Percentiles rank a stretch among this genome's conserved stretches.
These are phyloP conservation scores for Sclerotiophoma versabilis DNA, from an alignment of 2,329 filamentous ascomycete species.

Conservation along the genomic window DNA sequence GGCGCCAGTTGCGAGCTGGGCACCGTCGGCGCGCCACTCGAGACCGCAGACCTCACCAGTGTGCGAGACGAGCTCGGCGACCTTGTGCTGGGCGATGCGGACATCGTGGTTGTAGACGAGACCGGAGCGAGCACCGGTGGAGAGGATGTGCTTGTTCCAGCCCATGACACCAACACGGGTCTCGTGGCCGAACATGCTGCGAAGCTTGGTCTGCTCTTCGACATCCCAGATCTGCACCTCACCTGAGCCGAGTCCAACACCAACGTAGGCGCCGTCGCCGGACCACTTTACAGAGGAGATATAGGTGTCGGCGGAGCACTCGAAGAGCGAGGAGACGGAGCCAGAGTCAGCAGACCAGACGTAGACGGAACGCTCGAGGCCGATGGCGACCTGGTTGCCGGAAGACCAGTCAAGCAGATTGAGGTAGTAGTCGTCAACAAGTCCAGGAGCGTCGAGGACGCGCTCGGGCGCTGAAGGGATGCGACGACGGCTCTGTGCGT, in stretches of 20 bases:
- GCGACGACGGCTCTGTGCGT: conserved; percentile 87
- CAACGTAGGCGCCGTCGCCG: conserved; percentile 93
- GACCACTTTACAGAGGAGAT: conserved; percentile 99
- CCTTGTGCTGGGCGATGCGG: conserved; percentile 96
- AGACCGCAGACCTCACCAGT: conserved; percentile 97
- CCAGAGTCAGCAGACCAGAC: conserved; percentile 98
- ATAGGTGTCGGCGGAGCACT: conserved; percentile 89
- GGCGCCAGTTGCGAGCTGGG: conserved; percentile 94
- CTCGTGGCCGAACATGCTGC: conserved; percentile 98
- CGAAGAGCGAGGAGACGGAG: conserved; percentile 84
- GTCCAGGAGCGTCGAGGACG: conserved; percentile 91
- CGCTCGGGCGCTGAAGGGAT: conserved; percentile 95
- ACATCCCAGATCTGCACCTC: conserved; percentile 99
- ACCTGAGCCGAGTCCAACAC: conserved; percentile 90
- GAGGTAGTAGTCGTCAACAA: conserved; percentile 98
- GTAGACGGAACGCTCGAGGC: conserved; percentile 95
- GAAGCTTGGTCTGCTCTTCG: conserved; percentile 90
- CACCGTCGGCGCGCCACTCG: conserved; percentile 95
- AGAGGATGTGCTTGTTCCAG: conserved; percentile 98
- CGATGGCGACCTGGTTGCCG: conserved; percentile 96
- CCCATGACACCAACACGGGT: conserved; percentile 95
- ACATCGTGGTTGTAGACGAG: conserved; percentile 99
- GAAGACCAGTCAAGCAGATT: conserved; percentile 99
- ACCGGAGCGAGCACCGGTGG: conserved; percentile 91
- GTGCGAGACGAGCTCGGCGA: conserved; percentile 95